Conservation (phyloP, 2,329 filamentous ascomycete species). For the Dactylonectria macrodidyma region DNA sequence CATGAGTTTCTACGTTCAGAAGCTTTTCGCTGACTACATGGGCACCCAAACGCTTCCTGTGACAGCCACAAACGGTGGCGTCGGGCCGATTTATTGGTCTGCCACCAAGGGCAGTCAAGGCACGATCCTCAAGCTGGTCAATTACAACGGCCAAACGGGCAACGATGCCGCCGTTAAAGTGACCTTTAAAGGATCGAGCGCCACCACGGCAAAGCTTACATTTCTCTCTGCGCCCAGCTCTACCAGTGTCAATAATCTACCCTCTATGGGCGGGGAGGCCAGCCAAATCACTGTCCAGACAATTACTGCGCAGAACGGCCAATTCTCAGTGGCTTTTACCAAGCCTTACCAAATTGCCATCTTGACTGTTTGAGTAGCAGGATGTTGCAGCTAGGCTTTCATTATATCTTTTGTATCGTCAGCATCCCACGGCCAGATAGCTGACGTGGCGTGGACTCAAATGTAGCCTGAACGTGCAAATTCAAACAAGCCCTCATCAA, state of each 20-base stretch:
- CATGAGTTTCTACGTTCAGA: neutral
- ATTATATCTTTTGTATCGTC: too few relatives aligned
- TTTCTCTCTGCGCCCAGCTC: neutral
- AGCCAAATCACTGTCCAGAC: neutral
- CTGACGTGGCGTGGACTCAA: too few relatives aligned
- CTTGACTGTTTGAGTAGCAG: neutral
- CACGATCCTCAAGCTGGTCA: neutral
- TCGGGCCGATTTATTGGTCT: neutral
- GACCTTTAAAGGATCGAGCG: neutral
- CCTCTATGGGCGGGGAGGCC: neutral
- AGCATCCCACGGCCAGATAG: too few relatives aligned
- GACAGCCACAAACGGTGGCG: neutral
- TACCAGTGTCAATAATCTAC: neutral
- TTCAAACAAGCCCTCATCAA: too few relatives aligned
- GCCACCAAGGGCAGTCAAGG: neutral
- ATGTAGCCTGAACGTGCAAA: too few relatives aligned
- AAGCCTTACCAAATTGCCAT: neutral
- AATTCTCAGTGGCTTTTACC: neutral
- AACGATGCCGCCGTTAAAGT: neutral
- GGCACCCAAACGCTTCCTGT: neutral
- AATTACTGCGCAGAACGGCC: neutral
- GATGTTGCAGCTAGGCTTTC: too few relatives aligned
- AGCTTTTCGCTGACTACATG: neutral
- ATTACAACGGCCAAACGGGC: neutral
- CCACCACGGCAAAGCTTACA: neutral